These are phyloP conservation scores for Hymenoscyphus fraxineus DNA, from an alignment of 2,329 filamentous ascomycete species.

Conservation along the genomic window DNA sequence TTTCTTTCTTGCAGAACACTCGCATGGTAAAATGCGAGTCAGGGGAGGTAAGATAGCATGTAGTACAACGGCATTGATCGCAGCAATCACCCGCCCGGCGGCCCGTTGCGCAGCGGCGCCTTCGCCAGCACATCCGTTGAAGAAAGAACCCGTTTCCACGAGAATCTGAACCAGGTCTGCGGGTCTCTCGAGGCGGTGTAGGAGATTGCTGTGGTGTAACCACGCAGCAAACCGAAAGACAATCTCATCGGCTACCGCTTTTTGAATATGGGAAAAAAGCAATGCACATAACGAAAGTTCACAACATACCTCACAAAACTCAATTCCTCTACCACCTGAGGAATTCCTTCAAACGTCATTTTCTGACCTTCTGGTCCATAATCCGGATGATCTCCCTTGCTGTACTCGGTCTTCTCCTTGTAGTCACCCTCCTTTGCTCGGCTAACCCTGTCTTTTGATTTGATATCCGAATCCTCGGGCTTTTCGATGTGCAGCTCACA, in stretches of 20 bases:
- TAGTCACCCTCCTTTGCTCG: conserved; percentile 54
- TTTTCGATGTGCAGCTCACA: conserved; percentile 79
- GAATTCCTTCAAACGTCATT: conserved; percentile 55
- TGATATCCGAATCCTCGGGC: conserved; percentile 34
- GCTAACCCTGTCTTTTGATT: conserved; percentile 35
- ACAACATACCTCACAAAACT: conserved; percentile 63
- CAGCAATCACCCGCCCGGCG: conserved; percentile 11
- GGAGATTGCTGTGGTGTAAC: conserved; percentile 4
- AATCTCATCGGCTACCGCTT: not conserved
- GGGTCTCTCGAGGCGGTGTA: conserved; percentile 16
- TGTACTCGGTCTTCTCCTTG: conserved; percentile 55
- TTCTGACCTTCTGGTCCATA: conserved; percentile 51
- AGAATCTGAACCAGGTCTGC: conserved; percentile 12
- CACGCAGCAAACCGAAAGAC: not conserved
- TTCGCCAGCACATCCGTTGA: not conserved
- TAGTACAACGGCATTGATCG: not conserved
- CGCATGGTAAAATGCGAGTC: conserved; percentile 1
- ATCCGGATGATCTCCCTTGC: conserved; percentile 58
- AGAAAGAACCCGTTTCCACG: conserved; percentile 7
- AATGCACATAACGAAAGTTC: not conserved
- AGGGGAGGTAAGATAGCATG: not conserved
- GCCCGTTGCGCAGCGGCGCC: conserved; percentile 9
- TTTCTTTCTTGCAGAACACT: not conserved
- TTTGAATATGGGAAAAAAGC: not conserved
- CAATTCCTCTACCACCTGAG: conserved; percentile 61